Percentiles rank a stretch among this genome's conserved stretches.
These are phyloP conservation scores for Botrytis byssoidea DNA, from an alignment of 2,329 filamentous ascomycete species.

Conservation along the genomic window DNA sequence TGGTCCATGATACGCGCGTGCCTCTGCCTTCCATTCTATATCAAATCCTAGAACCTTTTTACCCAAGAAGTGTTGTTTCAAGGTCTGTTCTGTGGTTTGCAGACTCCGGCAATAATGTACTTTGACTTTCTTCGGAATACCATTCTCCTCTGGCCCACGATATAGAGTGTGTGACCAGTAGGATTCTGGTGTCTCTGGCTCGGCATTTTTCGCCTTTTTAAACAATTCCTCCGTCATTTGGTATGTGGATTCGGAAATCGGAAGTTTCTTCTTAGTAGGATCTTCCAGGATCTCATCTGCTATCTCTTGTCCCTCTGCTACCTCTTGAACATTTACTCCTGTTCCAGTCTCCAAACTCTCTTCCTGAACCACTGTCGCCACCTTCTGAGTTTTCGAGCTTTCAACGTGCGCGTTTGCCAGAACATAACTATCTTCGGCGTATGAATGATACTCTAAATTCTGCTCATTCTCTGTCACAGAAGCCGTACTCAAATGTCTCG, in stretches of 20 bases:
- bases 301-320: neutral
- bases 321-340: neutral
- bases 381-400: neutral
- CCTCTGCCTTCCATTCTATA: slow-evolving; percentile 72
- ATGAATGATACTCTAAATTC: slow-evolving; percentile 27
- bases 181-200: slow-evolving; percentile 47
- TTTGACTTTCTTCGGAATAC: slow-evolving; percentile 52
- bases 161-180: slow-evolving; percentile 73
- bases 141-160: slow-evolving; percentile 47
- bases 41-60: slow-evolving; percentile 82
- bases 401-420: slow-evolving; percentile 21
- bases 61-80: slow-evolving; percentile 60
- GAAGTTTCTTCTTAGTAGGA: slow-evolving; percentile 37
- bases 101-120: slow-evolving; percentile 76
- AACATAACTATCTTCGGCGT: slow-evolving; percentile 30
- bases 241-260: slow-evolving; percentile 45
- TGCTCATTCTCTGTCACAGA: slow-evolving; percentile 24
- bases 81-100: slow-evolving; percentile 64
- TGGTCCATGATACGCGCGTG: slow-evolving; percentile 47
- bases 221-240: slow-evolving; percentile 50
- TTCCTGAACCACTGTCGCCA: neutral
- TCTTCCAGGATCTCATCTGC: slow-evolving; percentile 23
- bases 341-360: neutral
- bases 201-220: slow-evolving; percentile 48
- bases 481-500: slow-evolving; percentile 29